A percentile compares a stretch with the other conserved stretches of the same genome.
These are phyloP conservation scores for Phytophthora meadii DNA, from an alignment of 352 stramenopile species.

Conservation along the genomic window DNA sequence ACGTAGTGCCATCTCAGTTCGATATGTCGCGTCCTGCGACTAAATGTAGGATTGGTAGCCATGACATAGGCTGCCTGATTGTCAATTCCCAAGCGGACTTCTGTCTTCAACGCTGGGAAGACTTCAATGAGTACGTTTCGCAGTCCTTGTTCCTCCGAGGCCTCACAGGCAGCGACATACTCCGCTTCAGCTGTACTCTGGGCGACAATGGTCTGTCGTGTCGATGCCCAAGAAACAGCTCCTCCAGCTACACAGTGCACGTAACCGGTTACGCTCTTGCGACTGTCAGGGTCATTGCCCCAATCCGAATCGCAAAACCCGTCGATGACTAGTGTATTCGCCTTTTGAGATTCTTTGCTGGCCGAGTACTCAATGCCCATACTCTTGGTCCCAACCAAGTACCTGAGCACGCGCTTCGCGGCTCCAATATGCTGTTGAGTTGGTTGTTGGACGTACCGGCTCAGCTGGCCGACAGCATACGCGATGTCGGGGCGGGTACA, in stretches of 20 bases:
- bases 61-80: conserved; percentile 26
- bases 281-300: conserved; percentile 15
- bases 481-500: conserved; percentile 30
- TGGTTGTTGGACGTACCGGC: conserved; percentile 21
- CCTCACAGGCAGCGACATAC: conserved; percentile 28
- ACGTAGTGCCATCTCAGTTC: conserved; percentile 25
- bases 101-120: background rate
- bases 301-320: conserved; percentile 18
- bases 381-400: conserved; percentile 1
- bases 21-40: conserved; percentile 10
- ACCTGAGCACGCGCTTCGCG: conserved; percentile 3
- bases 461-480: conserved; percentile 34
- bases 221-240: background rate
- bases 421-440: conserved; percentile 15
- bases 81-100: conserved; percentile 17
- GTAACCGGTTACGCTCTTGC: conserved; percentile 18
- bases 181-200: conserved; percentile 26
- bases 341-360: background rate
- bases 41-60: conserved; percentile 22
- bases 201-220: conserved; percentile 25
- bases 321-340: conserved; percentile 1
- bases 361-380: conserved; percentile 8
- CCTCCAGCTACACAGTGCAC: conserved; percentile 11
- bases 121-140: conserved; percentile 18
- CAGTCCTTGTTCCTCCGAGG: conserved; percentile 13